Base-by-base conservation (phyloP, 116 monocot genomes). In the Dioscorea cayenensis region DNA sequence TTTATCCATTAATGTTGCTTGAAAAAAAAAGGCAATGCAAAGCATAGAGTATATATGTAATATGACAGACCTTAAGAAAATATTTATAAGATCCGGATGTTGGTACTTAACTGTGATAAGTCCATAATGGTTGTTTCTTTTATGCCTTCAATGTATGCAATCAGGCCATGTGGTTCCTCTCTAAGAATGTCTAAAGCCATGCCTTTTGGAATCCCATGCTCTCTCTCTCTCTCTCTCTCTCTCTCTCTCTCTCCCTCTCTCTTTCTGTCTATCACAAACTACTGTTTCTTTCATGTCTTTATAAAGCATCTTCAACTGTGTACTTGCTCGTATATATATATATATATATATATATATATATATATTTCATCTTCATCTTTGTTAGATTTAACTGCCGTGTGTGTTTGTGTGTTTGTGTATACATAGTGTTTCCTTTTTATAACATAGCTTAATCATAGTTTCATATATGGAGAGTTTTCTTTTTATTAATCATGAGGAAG, bases 31-130 rank as follows among this genome's bases (percentile, higher is more conserved):
- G 32, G 28, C 25, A 65, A 65, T 65, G 65, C 20, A 63, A 17
- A 4, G 3, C 65, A 65, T 65, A 65, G 65, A 35, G 32, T 16
- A 65, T 35, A 32, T 32, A 29, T 29, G 3, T 29, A 29, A 2
- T 1, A 32, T 32, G 4, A 32, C 4, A 32, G 10, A 35, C 35
- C 65, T 35, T 65, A 65, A 32, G 32, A 65, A 65, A 32, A 65
- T 65, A 65, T 65, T 51, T 14, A 29, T 65, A 6, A 65, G 65
- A 65, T 35, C 35, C 35, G 32, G 28, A 35, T 65, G 65, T 65
- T 65, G 65, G 65, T 32, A 16, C 65, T 17, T 35, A 65, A 35
- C 25, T 32, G 28, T 65, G 65, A 65, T 65, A 21, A 62, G 62
- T 25, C 14, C 65, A 28, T 36, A 12, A 65, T 65, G 29, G 32